These are phyloP conservation scores for Xylariaceae sp. DNA, from an alignment of 2,329 filamentous ascomycete species.

Conservation along the genomic window DNA sequence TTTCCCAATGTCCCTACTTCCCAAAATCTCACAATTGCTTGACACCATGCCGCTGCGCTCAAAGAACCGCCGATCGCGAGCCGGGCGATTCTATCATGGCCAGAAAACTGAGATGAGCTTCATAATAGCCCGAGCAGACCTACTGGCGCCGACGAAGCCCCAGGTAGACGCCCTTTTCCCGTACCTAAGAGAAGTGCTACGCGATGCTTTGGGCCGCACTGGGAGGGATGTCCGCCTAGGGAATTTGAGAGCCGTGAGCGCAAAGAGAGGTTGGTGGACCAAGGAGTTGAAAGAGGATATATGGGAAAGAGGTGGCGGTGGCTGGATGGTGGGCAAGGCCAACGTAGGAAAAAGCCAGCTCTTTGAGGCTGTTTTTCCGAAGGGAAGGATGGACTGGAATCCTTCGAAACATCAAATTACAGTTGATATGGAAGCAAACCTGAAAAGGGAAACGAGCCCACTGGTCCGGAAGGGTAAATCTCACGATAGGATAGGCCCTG, in stretches of 20 bases:
- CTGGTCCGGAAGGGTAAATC: background rate
- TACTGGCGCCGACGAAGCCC: slow-evolving; percentile 77
- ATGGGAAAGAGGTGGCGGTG: slow-evolving; percentile 74
- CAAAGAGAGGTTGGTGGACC: slow-evolving; percentile 88
- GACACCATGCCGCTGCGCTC: slow-evolving; percentile 70
- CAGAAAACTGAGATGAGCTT: slow-evolving; percentile 78
- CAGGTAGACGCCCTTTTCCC: slow-evolving; percentile 85
- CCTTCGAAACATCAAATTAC: slow-evolving; percentile 38
- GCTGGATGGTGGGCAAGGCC: slow-evolving; percentile 97
- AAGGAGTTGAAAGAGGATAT: slow-evolving; percentile 81
- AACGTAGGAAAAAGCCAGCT: slow-evolving; percentile 96
- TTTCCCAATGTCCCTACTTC: slow-evolving; percentile 89
- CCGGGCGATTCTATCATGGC: slow-evolving; percentile 60
- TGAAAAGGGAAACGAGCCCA: background rate
- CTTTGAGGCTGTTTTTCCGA: slow-evolving; percentile 83
- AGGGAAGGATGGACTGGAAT: slow-evolving; percentile 52
- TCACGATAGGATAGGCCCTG: background rate
- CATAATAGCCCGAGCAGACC: slow-evolving; percentile 82
- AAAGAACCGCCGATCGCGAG: slow-evolving; percentile 71
- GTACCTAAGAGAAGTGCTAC: slow-evolving; percentile 71
- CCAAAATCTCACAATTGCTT: slow-evolving; percentile 67
- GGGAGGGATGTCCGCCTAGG: slow-evolving; percentile 74
- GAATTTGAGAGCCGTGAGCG: slow-evolving; percentile 81
- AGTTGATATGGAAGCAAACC: slow-evolving; percentile 31
- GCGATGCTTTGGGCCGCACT: slow-evolving; percentile 66